Base-by-base conservation (phyloP, 169 alveolate species). In the Plasmodium malariae region DNA sequence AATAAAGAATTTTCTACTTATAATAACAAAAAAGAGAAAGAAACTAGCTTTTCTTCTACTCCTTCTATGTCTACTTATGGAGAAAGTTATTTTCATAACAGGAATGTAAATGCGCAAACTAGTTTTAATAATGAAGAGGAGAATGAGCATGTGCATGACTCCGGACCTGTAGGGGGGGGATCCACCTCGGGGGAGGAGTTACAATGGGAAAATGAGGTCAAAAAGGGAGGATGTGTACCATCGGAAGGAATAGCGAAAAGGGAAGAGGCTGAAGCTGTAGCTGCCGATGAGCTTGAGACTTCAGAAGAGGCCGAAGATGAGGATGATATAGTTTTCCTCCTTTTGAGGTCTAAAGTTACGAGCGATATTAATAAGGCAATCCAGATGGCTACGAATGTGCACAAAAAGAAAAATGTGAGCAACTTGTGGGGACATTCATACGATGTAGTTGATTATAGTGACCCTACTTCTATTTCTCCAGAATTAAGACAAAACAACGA, bases 351-450 rank as follows among this genome's bases (percentile, higher is more conserved):
- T 1, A 67, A 67, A 1, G 71, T 9, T 17, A 54, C 62, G n/a
- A 67, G 45, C 45, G 91, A 83, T 60, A 67, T 83, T 19, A 65
- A 83, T 40, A 51, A 63, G 67, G 91, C 91, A 32, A 67, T 83
- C 24, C 55, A 83, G n/a, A 19, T 83, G 65, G 73, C 71, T 17
- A 40, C 80, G 21, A 68, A 83, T 28, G 83, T 83, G 17, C 67
- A 83, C 24, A 83, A 43, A 71, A 83, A 83, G 28, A 65, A 55
- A 65, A 67, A 83, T 55, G 72, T 83, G 2, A 45, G 24, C 19
- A 34, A 21, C 17, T 19, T 67, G 4, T 83, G 91, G 91, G 91
- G 91, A 21, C 9, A 21, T 26, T n/a, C 85, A 17, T 70, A 57
- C 17, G 80, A 28, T 19, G 24, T 80, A 19, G 24, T 30, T 5